Percentiles rank a stretch among this genome's conserved stretches.
These are phyloP conservation scores for Naegleria fowleri DNA, from an alignment of 208 protist species.

Conservation along the genomic window DNA sequence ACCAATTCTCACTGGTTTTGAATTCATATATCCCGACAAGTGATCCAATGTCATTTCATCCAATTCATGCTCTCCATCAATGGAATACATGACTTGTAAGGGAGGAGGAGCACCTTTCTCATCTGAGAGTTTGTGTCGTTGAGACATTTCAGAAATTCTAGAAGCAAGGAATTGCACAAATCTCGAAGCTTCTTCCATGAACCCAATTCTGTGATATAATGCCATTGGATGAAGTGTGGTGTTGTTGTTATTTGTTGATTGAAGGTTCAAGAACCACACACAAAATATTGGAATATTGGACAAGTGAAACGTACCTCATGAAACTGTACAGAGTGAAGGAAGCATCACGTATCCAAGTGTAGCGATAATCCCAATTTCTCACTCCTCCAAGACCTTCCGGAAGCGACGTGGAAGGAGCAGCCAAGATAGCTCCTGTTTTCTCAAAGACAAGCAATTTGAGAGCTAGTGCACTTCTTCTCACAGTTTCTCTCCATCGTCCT, in stretches of 20 bases:
- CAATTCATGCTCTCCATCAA: conserved; percentile 43
- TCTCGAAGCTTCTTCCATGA: conserved; percentile 45
- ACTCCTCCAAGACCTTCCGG: conserved; percentile 46
- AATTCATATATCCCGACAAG: conserved; percentile 46
- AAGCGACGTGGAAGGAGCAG: conserved; percentile 43
- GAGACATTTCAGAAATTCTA: conserved; percentile 37
- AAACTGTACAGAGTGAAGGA: conserved; percentile 51
- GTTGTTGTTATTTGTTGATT: too few relatives aligned
- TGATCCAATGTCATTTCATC: conserved; percentile 40
- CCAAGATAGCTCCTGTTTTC: conserved; percentile 48
- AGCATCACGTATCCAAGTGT: conserved; percentile 50
- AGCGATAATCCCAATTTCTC: conserved; percentile 54
- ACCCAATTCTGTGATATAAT: conserved; percentile 40
- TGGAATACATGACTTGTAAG: conserved; percentile 44
- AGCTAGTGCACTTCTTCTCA: conserved; percentile 40
- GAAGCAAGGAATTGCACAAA: conserved; percentile 48
- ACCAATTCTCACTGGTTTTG: conserved; percentile 46
- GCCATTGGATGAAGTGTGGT: too few relatives aligned
- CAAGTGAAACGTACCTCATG: conserved; percentile 36
- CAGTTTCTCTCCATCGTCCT: conserved; percentile 49
- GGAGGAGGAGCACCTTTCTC: not conserved
- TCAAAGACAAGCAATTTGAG: conserved; percentile 51
- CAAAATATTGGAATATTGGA: too few relatives aligned
- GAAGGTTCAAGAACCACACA: too few relatives aligned
- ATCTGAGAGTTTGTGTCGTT: not conserved